Conservation (phyloP, 306 rosid genomes). For the Trifolium subterraneum region DNA sequence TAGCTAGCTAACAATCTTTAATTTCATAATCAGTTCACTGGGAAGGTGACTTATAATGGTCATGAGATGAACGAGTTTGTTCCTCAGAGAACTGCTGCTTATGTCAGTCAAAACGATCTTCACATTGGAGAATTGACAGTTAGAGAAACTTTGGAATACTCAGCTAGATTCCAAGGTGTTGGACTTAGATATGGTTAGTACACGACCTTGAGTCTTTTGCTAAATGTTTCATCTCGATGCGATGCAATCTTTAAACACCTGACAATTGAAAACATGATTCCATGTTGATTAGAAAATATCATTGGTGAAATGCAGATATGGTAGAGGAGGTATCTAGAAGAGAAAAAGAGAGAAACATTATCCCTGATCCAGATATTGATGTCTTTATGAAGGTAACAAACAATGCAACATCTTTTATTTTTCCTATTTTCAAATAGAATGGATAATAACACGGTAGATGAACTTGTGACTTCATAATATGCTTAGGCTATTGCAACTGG, state of each 20-base stretch:
- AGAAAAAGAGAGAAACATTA: constrained; percentile 40
- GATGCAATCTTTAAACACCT: background rate
- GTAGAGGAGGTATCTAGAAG: constrained; percentile 40
- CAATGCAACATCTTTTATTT: background rate
- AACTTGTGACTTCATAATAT: constrained; percentile 27
- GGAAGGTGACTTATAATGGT: constrained; percentile 35
- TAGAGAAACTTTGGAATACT: constrained; percentile 47
- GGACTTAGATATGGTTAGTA: constrained; percentile 42
- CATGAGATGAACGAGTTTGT: constrained; percentile 46
- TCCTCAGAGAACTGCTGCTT: constrained; percentile 41
- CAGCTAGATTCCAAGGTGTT: constrained; percentile 48
- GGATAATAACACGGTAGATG: background rate
- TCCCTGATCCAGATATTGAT: constrained; percentile 46
- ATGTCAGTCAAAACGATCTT: constrained; percentile 39
- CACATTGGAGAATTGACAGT: constrained; percentile 43
- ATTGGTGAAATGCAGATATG: constrained; percentile 34
- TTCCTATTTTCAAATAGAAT: background rate
- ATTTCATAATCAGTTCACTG: background rate
- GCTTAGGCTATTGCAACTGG: constrained; percentile 66
- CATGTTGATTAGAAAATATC: background rate
- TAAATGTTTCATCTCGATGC: background rate
- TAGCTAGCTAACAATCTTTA: background rate
- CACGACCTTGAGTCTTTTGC: background rate
- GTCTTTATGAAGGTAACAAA: constrained; percentile 44
- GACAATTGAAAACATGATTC: background rate